Evolutionary conservation across 805 yeast genomes (phyloP).

Genomic region (Myxozyma sirexii): DNA sequence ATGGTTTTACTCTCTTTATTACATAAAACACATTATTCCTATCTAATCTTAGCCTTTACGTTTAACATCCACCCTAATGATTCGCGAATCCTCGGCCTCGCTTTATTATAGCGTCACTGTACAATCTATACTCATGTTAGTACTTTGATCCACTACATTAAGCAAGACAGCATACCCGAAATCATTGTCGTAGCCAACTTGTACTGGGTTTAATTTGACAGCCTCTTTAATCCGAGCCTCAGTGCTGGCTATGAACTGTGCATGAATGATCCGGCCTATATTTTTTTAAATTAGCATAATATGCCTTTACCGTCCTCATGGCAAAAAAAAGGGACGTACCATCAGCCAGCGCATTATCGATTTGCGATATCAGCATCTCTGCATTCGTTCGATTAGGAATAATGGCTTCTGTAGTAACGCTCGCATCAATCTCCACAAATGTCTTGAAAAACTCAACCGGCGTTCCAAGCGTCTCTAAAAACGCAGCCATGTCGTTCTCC

Average conservation of each 20-base stretch:
- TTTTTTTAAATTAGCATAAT: background rate
- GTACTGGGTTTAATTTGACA: constrained; percentile 4
- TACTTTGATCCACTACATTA: background rate
- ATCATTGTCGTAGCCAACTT: constrained; percentile 17
- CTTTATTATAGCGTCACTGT: constrained; percentile 25
- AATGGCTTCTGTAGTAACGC: constrained; percentile 38
- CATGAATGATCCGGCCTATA: constrained; percentile 16
- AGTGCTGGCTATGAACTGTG: constrained; percentile 3
- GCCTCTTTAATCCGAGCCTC: constrained; percentile 1
- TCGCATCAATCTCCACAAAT: constrained; percentile 14
- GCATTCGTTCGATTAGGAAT: constrained; percentile 41
- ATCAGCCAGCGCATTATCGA: constrained; percentile 54
- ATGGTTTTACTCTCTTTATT: no score
- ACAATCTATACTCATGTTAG: constrained; percentile 3
- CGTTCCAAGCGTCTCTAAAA: constrained; percentile 37
- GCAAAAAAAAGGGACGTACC: constrained; percentile 38
- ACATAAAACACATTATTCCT: no score
- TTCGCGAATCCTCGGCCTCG: constrained; percentile 29
- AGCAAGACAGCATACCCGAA: constrained; percentile 9
- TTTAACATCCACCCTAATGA: background rate
- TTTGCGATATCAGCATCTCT: constrained; percentile 40
- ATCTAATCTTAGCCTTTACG: no score
- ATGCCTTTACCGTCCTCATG: background rate
- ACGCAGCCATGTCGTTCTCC: constrained; percentile 39
- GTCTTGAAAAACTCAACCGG: constrained; percentile 34